A percentile compares a stretch with the other conserved stretches of the same genome.
These are phyloP conservation scores for Colletotrichum incanum DNA, from an alignment of 2,329 filamentous ascomycete genomes.

Conservation along the genomic window DNA sequence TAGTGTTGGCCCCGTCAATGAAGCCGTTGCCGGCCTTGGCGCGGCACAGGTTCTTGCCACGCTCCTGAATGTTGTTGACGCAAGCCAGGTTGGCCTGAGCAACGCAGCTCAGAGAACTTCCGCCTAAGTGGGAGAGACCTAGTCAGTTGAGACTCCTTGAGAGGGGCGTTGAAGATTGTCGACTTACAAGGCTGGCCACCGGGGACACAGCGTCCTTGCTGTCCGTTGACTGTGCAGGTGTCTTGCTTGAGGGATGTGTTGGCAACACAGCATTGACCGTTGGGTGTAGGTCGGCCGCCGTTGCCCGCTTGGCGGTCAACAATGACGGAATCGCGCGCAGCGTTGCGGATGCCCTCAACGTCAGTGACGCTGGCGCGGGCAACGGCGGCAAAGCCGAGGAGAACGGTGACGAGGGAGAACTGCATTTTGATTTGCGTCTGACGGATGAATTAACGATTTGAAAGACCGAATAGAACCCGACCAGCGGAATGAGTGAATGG, in stretches of 20 bases:
- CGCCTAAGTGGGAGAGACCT: constrained; percentile 41
- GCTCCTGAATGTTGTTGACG: constrained; percentile 48
- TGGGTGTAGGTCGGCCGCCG: constrained; percentile 49
- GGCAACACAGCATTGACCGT: constrained; percentile 53
- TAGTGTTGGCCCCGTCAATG: constrained; percentile 48
- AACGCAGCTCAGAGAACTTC: constrained; percentile 48
- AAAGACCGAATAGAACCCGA: constrained; percentile 3
- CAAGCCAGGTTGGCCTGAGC: constrained; percentile 48
- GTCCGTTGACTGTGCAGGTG: constrained; percentile 48
- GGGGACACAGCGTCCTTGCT: constrained; percentile 51
- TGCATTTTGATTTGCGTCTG: constrained; percentile 48
- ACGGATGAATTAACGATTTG: neutral
- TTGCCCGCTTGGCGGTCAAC: constrained; percentile 49
- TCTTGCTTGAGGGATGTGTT: constrained; percentile 55
- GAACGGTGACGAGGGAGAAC: constrained; percentile 45
- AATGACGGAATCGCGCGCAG: constrained; percentile 5
- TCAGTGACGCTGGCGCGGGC: constrained; percentile 44
- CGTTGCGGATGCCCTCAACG: constrained; percentile 41
- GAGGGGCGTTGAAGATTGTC: neutral
- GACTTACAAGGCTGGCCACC: constrained; percentile 52
- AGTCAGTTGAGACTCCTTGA: neutral
- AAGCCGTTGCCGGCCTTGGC: constrained; percentile 46
- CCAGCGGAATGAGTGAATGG: constrained; percentile 23
- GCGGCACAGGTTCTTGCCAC: constrained; percentile 50
- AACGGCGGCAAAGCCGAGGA: constrained; percentile 48